Conservation (phyloP, 2,329 filamentous ascomycete species). For the Diaporthe vexans region DNA sequence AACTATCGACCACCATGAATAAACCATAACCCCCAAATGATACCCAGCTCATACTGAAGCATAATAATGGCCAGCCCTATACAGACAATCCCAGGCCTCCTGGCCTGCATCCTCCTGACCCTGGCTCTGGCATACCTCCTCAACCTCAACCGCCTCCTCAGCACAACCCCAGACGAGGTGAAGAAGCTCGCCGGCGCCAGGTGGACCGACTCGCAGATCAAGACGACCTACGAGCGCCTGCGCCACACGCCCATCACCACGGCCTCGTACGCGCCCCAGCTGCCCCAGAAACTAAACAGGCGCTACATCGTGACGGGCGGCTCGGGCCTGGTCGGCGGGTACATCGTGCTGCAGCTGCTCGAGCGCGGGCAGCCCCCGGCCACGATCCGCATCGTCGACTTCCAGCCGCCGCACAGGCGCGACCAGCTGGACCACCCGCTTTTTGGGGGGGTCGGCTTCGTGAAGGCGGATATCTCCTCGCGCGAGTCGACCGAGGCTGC, state of each 20-base stretch:
- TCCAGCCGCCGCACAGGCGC: conserved; percentile 57
- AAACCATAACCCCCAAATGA: not conserved
- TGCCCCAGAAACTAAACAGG: conserved; percentile 52
- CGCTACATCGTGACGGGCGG: conserved; percentile 56
- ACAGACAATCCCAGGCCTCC: not conserved
- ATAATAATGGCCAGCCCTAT: not conserved
- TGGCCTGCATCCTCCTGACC: not conserved
- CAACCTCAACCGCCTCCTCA: conserved; percentile 51
- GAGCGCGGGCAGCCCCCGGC: conserved; percentile 64
- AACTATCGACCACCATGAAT: conserved; percentile 1
- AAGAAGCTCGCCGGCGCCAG: conserved; percentile 46
- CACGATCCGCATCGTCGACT: conserved; percentile 68
- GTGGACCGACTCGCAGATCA: conserved; percentile 52
- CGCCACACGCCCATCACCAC: conserved; percentile 48
- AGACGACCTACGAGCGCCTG: conserved; percentile 50
- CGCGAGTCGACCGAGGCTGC: conserved; percentile 57
- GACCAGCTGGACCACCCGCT: conserved; percentile 55
- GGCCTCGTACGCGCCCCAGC: conserved; percentile 45
- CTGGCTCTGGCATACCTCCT: conserved; percentile 42
- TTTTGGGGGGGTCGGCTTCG: conserved; percentile 56
- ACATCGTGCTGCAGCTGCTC: conserved; percentile 67
- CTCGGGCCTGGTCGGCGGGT: conserved; percentile 68
- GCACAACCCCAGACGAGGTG: conserved; percentile 49
- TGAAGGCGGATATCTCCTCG: conserved; percentile 65
- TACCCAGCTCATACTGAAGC: not conserved